Evolutionary conservation across 148 eudicot species (phyloP), one percentile per base, ranked within the genome.

Genomic region (Heliamphora exappendiculata): DNA sequence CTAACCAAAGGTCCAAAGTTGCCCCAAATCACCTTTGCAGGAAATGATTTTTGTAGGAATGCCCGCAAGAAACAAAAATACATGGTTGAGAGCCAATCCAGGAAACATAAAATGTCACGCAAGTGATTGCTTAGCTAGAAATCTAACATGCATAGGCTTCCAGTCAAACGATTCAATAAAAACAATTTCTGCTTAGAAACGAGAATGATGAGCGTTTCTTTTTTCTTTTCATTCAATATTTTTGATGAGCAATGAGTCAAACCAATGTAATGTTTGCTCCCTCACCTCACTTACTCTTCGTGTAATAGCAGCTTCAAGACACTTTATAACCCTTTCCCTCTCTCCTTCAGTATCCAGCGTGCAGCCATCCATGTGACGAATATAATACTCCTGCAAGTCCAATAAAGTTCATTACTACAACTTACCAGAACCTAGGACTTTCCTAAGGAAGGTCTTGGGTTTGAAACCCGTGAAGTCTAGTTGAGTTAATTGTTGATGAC

Each of bases 251-350:
- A 47, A 33, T 33, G 6, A 53, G 51, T 28, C 45, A 72, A 28
- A 72, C 44, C 12, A 50, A 50, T 33, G 67, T 8, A 58, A 36
- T 12, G 33, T 14, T 45, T 26, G 19, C 28, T 64, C 45, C 37
- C 78, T 82, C 49, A 92, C 97, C 91, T 92, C 94, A 68, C 86
- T 80, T 68, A 84, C 87, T 85, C 97, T 83, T 70, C 97, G 85
- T 45, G 78, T 84, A 66, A 92, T 88, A 49, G 97, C 97, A 57
- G 97, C 97, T 88, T 90, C 97, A 62, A 92, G 85, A 82, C 97
- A 90, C 67, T 87, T 89, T 79, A 87, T 72, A 63, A 92, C 93
- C 76, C 93, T 85, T 51, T 86, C 89, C 64, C 81, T 86, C 84
- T 92, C 97, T 19, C 85, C 89, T 80, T 90, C 90, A 57, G 89